Percentiles rank a stretch among this genome's conserved stretches.
phyloP scores from a whole-genome alignment of 257 asterid species.

The Haberlea rhodopensis region DNA sequence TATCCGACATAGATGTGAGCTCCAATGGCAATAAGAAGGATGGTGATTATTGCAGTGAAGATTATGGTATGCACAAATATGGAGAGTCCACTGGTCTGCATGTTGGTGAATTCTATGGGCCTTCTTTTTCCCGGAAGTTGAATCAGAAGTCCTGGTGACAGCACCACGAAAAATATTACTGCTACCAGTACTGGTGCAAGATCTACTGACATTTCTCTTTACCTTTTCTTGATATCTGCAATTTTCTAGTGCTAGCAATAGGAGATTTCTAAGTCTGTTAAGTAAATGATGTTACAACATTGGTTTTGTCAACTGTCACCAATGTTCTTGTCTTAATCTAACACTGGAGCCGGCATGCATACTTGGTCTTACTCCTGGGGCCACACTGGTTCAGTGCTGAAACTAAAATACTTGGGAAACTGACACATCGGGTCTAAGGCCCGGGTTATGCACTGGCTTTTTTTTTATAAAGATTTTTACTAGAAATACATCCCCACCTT shows the following conservation, averaged over 20 bases:
- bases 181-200: slow-evolving; percentile 47
- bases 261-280: background rate
- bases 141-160: slow-evolving; percentile 48
- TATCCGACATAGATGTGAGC: slow-evolving; percentile 45
- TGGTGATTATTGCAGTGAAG: slow-evolving; percentile 43
- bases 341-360: slow-evolving; percentile 22
- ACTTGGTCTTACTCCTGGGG: slow-evolving; percentile 11
- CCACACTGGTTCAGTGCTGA: background rate
- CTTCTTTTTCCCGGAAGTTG: slow-evolving; percentile 45
- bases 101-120: slow-evolving; percentile 40
- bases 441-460: slow-evolving; percentile 12
- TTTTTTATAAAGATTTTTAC: slow-evolving; percentile 11
- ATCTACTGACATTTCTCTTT: slow-evolving; percentile 36
- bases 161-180: slow-evolving; percentile 39
- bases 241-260: background rate
- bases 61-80: slow-evolving; percentile 44
- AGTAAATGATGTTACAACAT: slow-evolving; percentile 19
- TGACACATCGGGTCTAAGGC: slow-evolving; percentile 7
- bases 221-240: background rate
- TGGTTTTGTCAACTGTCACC: slow-evolving; percentile 35
- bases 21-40: slow-evolving; percentile 47
- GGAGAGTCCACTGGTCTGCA: slow-evolving; percentile 49
- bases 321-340: background rate
- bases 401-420: background rate
- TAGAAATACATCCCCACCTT: slow-evolving; percentile 10